Conservation (phyloP, 2,329 filamentous ascomycete genomes). For the Escovopsis sp. region DNA sequence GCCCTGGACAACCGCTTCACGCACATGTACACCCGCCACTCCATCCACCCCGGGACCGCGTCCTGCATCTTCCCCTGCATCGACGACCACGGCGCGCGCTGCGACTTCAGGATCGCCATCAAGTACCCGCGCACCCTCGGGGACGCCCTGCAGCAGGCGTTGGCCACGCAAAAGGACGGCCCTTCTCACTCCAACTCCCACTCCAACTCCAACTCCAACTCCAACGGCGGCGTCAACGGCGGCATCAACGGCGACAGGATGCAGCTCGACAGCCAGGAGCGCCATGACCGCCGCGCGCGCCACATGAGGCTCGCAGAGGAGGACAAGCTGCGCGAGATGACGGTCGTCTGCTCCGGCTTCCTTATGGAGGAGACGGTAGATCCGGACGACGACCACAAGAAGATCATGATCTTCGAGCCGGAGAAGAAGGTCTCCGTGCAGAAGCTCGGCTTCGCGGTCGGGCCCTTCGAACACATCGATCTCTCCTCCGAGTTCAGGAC, state of each 20-base stretch:
- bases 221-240: no score
- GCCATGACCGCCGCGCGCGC: conserved; percentile 24
- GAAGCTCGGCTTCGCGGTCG: conserved; percentile 85
- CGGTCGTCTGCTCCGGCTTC: conserved; percentile 81
- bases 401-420: conserved; percentile 74
- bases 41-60: conserved; percentile 60
- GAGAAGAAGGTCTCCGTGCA: conserved; percentile 64
- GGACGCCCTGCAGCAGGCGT: conserved; percentile 47
- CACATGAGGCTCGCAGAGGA: conserved; percentile 46
- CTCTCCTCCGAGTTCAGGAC: conserved; percentile 73
- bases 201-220: no score
- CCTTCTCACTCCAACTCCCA: conserved; percentile 14
- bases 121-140: conserved; percentile 76
- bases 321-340: conserved; percentile 78
- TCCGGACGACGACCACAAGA: conserved; percentile 62
- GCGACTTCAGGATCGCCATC: conserved; percentile 78
- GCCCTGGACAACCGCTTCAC: conserved; percentile 71
- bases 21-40: conserved; percentile 80
- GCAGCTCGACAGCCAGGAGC: conserved; percentile 23
- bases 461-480: conserved; percentile 88
- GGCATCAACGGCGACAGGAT: conserved; percentile 17
- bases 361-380: conserved; percentile 72
- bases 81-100: conserved; percentile 68
- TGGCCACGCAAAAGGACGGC: conserved; percentile 25
- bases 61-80: conserved; percentile 88